Evolutionary conservation across 805 yeast species (phyloP).

Genomic region (Lipomyces anomalus): DNA sequence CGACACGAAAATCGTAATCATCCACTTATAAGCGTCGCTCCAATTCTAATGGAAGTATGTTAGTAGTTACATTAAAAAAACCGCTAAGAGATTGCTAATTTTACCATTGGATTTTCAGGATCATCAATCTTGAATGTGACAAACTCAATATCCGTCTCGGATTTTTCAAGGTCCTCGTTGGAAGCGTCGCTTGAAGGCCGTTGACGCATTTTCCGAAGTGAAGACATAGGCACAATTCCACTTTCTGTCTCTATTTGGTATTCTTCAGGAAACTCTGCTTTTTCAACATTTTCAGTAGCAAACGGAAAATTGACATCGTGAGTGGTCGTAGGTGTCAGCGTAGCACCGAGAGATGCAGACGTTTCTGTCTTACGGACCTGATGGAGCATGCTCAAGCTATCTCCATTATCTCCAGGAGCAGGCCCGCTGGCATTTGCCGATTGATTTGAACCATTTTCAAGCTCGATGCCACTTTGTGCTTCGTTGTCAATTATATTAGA

Average conservation of each 20-base stretch:
- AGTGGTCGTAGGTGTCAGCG: slow-evolving; percentile 50
- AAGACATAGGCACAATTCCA: slow-evolving; percentile 76
- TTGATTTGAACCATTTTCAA: too few species aligned
- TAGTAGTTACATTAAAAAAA: neutral
- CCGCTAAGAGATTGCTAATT: too few species aligned
- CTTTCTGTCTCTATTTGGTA: slow-evolving; percentile 82
- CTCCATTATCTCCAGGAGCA: too few species aligned
- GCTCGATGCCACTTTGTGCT: too few species aligned
- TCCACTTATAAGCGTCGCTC: slow-evolving; percentile 17
- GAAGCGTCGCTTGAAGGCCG: slow-evolving; percentile 1
- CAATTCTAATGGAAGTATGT: slow-evolving; percentile 14
- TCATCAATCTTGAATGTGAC: slow-evolving; percentile 77
- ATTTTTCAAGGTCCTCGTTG: slow-evolving; percentile 30
- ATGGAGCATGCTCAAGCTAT: too few species aligned
- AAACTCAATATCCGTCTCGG: slow-evolving; percentile 49
- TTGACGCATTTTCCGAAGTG: slow-evolving; percentile 38
- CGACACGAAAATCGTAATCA: slow-evolving; percentile 63
- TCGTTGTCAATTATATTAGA: too few species aligned
- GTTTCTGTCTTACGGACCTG: too few species aligned
- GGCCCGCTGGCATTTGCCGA: too few species aligned
- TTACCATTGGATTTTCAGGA: slow-evolving; percentile 69
- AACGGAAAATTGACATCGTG: slow-evolving; percentile 47
- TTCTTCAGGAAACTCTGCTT: slow-evolving; percentile 78
- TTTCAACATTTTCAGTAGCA: slow-evolving; percentile 21
- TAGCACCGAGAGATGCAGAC: slow-evolving; percentile 60